Conservation (phyloP, 495 filamentous ascomycete species). For the Penicillium canariense region DNA sequence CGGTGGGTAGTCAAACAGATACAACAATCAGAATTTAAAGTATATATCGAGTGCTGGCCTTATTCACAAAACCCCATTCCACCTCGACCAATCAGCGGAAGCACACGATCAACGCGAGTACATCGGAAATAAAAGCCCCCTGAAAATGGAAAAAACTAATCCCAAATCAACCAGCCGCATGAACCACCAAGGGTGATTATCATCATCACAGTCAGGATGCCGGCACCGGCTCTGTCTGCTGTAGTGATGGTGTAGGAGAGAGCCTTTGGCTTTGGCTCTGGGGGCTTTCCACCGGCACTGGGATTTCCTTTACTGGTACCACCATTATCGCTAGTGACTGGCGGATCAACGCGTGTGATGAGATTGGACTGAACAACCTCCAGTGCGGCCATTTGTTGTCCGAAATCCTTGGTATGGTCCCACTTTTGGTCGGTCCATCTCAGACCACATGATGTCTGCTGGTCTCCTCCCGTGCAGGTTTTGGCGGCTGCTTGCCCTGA, state of each 20-base stretch:
- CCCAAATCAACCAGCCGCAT: slow-evolving; percentile 32
- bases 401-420: slow-evolving; percentile 59
- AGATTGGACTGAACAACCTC: slow-evolving; percentile 65
- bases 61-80: slow-evolving; percentile 19
- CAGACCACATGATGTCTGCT: slow-evolving; percentile 59
- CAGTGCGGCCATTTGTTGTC: slow-evolving; percentile 72
- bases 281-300: slow-evolving; percentile 49
- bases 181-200: slow-evolving; percentile 28
- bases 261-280: slow-evolving; percentile 9
- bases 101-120: neutral
- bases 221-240: slow-evolving; percentile 34
- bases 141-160: slow-evolving; percentile 16
- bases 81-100: neutral
- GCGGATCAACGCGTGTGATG: slow-evolving; percentile 43
- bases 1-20: too few relatives aligned
- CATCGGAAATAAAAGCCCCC: neutral
- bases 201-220: slow-evolving; percentile 35
- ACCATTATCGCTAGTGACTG: slow-evolving; percentile 63
- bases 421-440: slow-evolving; percentile 56
- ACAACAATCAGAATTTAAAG: neutral
- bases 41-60: neutral
- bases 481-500: slow-evolving; percentile 68
- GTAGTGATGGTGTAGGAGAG: slow-evolving; percentile 24
- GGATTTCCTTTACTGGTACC: slow-evolving; percentile 76
- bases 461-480: slow-evolving; percentile 61